Evolutionary conservation across 164 flowering plant species (phyloP).

Genomic region (Aristolochia contorta): DNA sequence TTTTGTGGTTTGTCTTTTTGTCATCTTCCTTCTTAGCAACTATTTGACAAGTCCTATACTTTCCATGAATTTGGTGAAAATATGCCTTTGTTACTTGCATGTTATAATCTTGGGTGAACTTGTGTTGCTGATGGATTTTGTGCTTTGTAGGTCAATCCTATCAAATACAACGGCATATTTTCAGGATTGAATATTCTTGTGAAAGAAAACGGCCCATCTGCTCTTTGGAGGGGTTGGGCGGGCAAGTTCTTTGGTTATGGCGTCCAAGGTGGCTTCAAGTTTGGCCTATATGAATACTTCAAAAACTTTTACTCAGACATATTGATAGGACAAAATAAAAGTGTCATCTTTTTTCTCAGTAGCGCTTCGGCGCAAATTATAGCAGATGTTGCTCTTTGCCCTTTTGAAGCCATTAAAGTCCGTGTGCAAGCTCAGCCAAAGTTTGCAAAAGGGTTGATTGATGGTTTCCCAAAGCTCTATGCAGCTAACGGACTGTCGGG

Average conservation of each 20-base stretch:
- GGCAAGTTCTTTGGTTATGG: slow-evolving; percentile 88
- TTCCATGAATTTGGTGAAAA: too few relatives aligned
- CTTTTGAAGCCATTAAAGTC: slow-evolving; percentile 88
- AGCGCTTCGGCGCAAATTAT: slow-evolving; percentile 87
- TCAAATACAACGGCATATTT: slow-evolving; percentile 49
- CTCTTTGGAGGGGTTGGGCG: slow-evolving; percentile 89
- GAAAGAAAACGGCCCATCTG: slow-evolving; percentile 72
- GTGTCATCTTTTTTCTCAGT: slow-evolving; percentile 60
- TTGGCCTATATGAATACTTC: slow-evolving; percentile 93
- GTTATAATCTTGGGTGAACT: too few relatives aligned
- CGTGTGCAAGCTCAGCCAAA: slow-evolving; percentile 69
- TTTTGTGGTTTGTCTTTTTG: too few relatives aligned
- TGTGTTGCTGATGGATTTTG: too few relatives aligned
- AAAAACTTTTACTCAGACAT: slow-evolving; percentile 59
- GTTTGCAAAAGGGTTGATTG: slow-evolving; percentile 75
- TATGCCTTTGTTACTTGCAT: too few relatives aligned
- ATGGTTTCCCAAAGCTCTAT: slow-evolving; percentile 82
- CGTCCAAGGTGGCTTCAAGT: slow-evolving; percentile 80
- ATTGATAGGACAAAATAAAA: slow-evolving; percentile 37
- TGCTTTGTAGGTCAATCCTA: slow-evolving; percentile 61
- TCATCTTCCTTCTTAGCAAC: too few relatives aligned
- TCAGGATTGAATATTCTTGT: slow-evolving; percentile 53
- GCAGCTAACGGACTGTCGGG: slow-evolving; percentile 65
- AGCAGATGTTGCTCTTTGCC: slow-evolving; percentile 83
- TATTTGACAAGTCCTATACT: too few relatives aligned